Conservation (phyloP, 495 filamentous ascomycete genomes). For the Acidomyces sp. region DNA sequence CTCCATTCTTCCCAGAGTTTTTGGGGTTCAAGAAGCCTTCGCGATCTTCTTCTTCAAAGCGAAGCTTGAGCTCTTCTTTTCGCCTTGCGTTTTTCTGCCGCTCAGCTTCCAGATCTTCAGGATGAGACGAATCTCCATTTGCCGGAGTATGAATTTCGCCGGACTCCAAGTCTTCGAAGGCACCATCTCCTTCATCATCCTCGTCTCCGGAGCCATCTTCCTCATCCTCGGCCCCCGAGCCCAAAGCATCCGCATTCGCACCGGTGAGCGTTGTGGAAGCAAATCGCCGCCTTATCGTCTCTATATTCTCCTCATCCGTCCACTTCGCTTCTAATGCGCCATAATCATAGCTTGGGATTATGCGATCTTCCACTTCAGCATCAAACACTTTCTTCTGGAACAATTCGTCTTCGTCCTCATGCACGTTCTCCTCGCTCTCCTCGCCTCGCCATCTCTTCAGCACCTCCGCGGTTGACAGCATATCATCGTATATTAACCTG, state of each 20-base stretch:
- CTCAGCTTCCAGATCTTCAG: constrained; percentile 56
- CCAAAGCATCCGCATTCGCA: constrained; percentile 16
- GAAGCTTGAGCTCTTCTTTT: constrained; percentile 86
- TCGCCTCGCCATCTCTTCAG: constrained; percentile 68
- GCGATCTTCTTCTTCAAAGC: constrained; percentile 93
- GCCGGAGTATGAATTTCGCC: constrained; percentile 42
- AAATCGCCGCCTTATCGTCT: constrained; percentile 60
- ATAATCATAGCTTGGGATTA: constrained; percentile 68
- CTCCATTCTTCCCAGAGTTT: constrained; percentile 49
- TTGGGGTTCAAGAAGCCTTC: constrained; percentile 86
- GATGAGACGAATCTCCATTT: constrained; percentile 26
- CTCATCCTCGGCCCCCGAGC: constrained; percentile 29
- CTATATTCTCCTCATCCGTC: constrained; percentile 63
- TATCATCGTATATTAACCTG: constrained; percentile 76
- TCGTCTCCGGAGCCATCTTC: constrained; percentile 33
- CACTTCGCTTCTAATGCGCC: constrained; percentile 71
- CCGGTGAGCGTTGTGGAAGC: constrained; percentile 42
- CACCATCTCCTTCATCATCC: constrained; percentile 66
- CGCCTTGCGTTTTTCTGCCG: constrained; percentile 77
- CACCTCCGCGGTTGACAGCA: constrained; percentile 60
- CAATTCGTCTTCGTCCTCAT: constrained; percentile 55
- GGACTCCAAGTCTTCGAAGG: constrained; percentile 78
- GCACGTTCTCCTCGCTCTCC: constrained; percentile 35
- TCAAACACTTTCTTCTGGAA: constrained; percentile 65
- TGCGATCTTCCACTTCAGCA: constrained; percentile 58